Percentiles rank a stretch among this genome's conserved stretches.
Evolutionary conservation across 2,329 filamentous ascomycete genomes (phyloP).

Genomic region (Claviceps digitariae): DNA sequence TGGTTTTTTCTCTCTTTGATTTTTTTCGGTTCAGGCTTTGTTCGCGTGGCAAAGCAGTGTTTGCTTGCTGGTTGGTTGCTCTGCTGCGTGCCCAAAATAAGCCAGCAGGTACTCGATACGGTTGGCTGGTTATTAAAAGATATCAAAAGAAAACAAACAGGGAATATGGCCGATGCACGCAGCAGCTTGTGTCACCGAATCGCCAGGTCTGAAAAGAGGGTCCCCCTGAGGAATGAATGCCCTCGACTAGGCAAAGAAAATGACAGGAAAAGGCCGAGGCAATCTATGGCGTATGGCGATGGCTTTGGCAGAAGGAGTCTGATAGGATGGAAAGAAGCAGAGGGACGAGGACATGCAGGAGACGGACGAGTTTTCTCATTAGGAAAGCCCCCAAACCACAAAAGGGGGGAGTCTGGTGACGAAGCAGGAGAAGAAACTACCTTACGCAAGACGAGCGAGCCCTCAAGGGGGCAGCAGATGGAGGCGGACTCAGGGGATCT

Average conservation of each 20-base stretch:
- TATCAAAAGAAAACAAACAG: not conserved
- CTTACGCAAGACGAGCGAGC: not conserved
- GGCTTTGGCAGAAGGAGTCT: not conserved
- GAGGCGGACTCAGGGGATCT: conserved; percentile 2
- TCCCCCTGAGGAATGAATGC: not conserved
- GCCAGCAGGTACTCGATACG: not conserved
- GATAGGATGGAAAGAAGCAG: not conserved
- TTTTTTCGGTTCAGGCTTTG: not conserved
- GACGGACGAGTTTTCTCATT: not conserved
- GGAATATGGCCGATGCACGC: not conserved
- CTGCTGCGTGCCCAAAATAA: not conserved
- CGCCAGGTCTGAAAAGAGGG: conserved; percentile 6
- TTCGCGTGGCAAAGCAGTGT: conserved; percentile 1
- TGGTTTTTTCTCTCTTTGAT: not conserved
- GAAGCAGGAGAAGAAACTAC: not conserved
- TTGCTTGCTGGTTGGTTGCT: not conserved
- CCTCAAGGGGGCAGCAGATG: not conserved
- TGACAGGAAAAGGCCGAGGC: not conserved
- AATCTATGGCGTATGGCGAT: not conserved
- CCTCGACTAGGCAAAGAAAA: not conserved
- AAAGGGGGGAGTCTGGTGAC: not conserved
- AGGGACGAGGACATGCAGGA: not conserved
- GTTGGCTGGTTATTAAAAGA: not conserved
- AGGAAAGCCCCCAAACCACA: too few relatives aligned
- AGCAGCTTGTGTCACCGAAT: not conserved